A percentile compares a stretch with the other conserved stretches of the same genome.
These are phyloP conservation scores for Exophiala spinifera DNA, from an alignment of 2,329 filamentous ascomycete genomes.

Conservation along the genomic window DNA sequence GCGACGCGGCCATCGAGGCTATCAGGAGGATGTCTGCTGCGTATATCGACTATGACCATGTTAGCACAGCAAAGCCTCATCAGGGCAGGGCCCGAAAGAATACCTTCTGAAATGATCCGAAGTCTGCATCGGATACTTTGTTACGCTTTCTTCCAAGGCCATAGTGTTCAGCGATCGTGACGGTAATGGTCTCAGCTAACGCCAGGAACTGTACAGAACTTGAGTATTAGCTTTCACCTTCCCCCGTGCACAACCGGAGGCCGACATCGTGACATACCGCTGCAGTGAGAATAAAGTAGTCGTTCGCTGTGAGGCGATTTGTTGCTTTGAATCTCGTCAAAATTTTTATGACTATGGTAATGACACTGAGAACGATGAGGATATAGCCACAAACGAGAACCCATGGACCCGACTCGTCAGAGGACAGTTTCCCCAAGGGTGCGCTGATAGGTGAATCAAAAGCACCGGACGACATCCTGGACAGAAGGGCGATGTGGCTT, in stretches of 20 bases:
- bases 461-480: neutral
- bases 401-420: slow-evolving; percentile 6
- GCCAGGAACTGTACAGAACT: slow-evolving; percentile 13
- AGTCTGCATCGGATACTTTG: slow-evolving; percentile 17
- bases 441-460: neutral
- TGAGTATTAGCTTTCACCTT: neutral
- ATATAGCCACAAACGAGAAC: slow-evolving; percentile 10
- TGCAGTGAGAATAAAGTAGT: slow-evolving; percentile 9
- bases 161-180: slow-evolving; percentile 23
- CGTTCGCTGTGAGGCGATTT: slow-evolving; percentile 8
- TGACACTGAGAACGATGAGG: slow-evolving; percentile 9
- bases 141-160: slow-evolving; percentile 25
- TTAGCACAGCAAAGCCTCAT: slow-evolving; percentile 7
- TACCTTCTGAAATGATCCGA: slow-evolving; percentile 27
- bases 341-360: slow-evolving; percentile 17
- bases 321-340: slow-evolving; percentile 17
- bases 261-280: slow-evolving; percentile 1
- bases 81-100: neutral
- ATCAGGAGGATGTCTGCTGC: slow-evolving; percentile 29
- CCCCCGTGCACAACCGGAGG: no score
- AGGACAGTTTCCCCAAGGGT: slow-evolving; percentile 5
- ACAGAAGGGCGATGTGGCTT: neutral
- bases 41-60: slow-evolving; percentile 24
- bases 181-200: slow-evolving; percentile 20
- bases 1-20: slow-evolving; percentile 23